phyloP scores from a whole-genome alignment of 352 stramenopile species.

The Pythium graminicola region DNA sequence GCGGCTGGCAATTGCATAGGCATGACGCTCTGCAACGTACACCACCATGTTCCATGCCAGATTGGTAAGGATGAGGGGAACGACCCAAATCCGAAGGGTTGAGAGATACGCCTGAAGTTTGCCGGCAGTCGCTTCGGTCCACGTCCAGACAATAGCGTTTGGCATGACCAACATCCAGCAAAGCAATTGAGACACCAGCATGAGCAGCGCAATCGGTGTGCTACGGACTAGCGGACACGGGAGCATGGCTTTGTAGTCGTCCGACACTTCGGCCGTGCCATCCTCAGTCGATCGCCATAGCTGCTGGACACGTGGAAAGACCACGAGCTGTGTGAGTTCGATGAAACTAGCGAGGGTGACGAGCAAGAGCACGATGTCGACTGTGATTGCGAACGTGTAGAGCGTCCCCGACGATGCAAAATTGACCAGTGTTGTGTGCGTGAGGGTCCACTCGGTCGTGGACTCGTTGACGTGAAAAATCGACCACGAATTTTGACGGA shows the following conservation, averaged over 20 bases:
- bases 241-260: conserved; percentile 37
- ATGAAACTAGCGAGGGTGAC: conserved; percentile 24
- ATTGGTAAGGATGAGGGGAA: conserved; percentile 35
- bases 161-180: conserved; percentile 49
- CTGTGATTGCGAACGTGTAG: conserved; percentile 35
- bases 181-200: conserved; percentile 32
- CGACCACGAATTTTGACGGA: conserved; percentile 37
- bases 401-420: conserved; percentile 51
- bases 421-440: conserved; percentile 32
- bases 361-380: conserved; percentile 34
- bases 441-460: conserved; percentile 17
- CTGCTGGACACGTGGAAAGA: conserved; percentile 20
- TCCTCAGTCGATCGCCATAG: conserved; percentile 16
- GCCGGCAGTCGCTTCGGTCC: conserved; percentile 17
- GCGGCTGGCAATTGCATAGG: conserved; percentile 33
- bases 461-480: conserved; percentile 21
- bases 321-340: conserved; percentile 32
- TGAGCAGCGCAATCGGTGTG: conserved; percentile 29
- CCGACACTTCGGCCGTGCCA: conserved; percentile 1
- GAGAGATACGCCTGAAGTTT: conserved; percentile 27
- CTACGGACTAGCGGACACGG: conserved; percentile 56
- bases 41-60: conserved; percentile 33
- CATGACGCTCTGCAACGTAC: conserved; percentile 26
- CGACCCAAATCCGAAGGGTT: conserved; percentile 41
- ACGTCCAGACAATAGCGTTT: conserved; percentile 42